phyloP scores from a whole-genome alignment of 2,329 filamentous ascomycete genomes.

The Pseudocercospora macadamiae region DNA sequence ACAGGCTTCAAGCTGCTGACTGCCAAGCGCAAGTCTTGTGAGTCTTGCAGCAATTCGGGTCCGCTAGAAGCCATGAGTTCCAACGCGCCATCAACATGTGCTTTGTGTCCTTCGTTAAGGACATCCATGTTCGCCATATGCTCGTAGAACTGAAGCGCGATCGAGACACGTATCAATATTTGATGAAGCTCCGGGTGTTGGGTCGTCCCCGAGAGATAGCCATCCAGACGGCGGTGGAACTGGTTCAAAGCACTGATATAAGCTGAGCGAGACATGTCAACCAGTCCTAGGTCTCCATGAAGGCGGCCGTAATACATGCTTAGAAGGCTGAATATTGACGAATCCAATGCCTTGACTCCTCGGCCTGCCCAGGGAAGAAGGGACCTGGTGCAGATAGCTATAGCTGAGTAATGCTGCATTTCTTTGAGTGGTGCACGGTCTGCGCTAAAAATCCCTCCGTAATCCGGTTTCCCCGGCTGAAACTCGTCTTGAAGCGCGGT shows the following conservation, averaged over 20 bases:
- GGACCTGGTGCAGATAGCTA: slow-evolving; percentile 4
- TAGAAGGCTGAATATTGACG: slow-evolving; percentile 3
- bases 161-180: not conserved
- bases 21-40: too few species aligned
- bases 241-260: not conserved
- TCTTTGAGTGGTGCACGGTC: not conserved
- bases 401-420: not conserved
- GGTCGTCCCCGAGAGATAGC: not conserved
- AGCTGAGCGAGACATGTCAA: not conserved
- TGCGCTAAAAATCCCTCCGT: slow-evolving; percentile 4
- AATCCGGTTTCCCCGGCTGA: not conserved
- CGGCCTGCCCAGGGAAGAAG: not conserved
- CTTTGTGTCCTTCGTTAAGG: too few species aligned
- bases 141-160: slow-evolving; percentile 5
- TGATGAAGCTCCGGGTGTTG: not conserved
- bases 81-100: too few species aligned
- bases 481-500: not conserved
- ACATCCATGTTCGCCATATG: too few species aligned
- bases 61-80: too few species aligned
- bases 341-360: not conserved
- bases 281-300: slow-evolving; percentile 1
- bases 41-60: too few species aligned
- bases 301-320: not conserved
- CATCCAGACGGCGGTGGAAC: not conserved
- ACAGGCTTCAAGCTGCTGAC: too few species aligned